phyloP scores from a whole-genome alignment of 2,329 filamentous ascomycete genomes.

The Plenodomus lindquistii region DNA sequence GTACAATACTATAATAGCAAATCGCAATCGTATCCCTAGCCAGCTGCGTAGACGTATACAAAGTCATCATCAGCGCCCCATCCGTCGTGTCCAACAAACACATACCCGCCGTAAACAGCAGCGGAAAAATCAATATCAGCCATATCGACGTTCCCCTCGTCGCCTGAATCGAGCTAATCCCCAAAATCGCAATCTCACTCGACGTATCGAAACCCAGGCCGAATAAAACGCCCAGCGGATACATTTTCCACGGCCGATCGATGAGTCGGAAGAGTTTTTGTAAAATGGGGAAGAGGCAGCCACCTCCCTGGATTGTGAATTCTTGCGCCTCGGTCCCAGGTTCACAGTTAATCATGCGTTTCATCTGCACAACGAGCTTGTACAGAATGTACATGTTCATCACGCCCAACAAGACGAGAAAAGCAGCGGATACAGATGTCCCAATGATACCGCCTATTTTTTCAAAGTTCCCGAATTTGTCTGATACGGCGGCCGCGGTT shows the following conservation, averaged over 20 bases:
- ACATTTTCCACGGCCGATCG: slow-evolving; percentile 89
- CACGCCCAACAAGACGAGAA: slow-evolving; percentile 78
- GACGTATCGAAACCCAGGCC: slow-evolving; percentile 95
- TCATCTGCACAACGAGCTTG: slow-evolving; percentile 72
- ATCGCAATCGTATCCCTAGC: slow-evolving; percentile 85
- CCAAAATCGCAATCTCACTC: slow-evolving; percentile 88
- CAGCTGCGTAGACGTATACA: slow-evolving; percentile 82
- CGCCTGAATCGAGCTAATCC: slow-evolving; percentile 86
- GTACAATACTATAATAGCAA: slow-evolving; percentile 87
- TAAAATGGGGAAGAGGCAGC: slow-evolving; percentile 72
- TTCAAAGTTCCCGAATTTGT: slow-evolving; percentile 79
- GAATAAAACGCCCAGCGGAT: slow-evolving; percentile 81
- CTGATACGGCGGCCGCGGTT: slow-evolving; percentile 79
- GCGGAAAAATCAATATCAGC: slow-evolving; percentile 89
- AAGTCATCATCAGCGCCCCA: slow-evolving; percentile 90
- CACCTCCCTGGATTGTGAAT: slow-evolving; percentile 75
- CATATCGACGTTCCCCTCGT: slow-evolving; percentile 86
- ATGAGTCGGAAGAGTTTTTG: slow-evolving; percentile 76
- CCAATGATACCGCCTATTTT: slow-evolving; percentile 86
- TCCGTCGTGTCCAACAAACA: slow-evolving; percentile 91
- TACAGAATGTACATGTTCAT: slow-evolving; percentile 87
- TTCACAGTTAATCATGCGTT: slow-evolving; percentile 59
- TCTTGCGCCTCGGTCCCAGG: slow-evolving; percentile 54
- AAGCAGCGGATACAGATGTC: slow-evolving; percentile 80
- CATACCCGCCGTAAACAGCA: slow-evolving; percentile 94